phyloP scores from a whole-genome alignment of 148 eudicot species.

The Nyssa sinensis region DNA sequence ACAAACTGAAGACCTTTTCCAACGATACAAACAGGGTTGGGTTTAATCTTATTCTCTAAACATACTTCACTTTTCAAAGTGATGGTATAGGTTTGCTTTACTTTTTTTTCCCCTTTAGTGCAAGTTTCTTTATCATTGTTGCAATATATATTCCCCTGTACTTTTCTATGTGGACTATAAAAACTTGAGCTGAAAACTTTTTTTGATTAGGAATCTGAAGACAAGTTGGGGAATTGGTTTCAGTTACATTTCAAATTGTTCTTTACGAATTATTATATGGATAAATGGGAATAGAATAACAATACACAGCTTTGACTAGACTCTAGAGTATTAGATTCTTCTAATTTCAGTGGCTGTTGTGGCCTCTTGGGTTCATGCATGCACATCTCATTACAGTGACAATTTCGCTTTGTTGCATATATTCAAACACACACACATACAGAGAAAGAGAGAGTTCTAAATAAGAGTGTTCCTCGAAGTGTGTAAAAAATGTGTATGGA shows the following conservation, averaged over 20 bases:
- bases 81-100: neutral
- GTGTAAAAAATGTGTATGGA: too few species aligned
- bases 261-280: neutral
- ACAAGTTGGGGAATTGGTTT: neutral
- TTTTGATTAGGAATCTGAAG: too few species aligned
- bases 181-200: too few species aligned
- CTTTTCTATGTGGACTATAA: neutral
- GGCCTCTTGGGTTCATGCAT: too few species aligned
- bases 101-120: neutral
- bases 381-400: too few species aligned
- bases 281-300: too few species aligned
- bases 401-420: too few species aligned
- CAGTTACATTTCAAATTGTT: neutral
- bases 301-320: neutral
- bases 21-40: constrained; percentile 69
- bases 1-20: constrained; percentile 72
- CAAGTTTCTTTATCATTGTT: neutral
- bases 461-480: too few species aligned
- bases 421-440: too few species aligned
- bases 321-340: neutral
- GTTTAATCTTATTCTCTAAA: constrained; percentile 26
- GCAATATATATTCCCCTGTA: neutral
- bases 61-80: neutral
- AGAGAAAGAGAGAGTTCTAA: neutral
- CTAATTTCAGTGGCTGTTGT: neutral